Evolutionary conservation across 2,329 filamentous ascomycete species (phyloP).

Genomic region (Cadophora sp.): DNA sequence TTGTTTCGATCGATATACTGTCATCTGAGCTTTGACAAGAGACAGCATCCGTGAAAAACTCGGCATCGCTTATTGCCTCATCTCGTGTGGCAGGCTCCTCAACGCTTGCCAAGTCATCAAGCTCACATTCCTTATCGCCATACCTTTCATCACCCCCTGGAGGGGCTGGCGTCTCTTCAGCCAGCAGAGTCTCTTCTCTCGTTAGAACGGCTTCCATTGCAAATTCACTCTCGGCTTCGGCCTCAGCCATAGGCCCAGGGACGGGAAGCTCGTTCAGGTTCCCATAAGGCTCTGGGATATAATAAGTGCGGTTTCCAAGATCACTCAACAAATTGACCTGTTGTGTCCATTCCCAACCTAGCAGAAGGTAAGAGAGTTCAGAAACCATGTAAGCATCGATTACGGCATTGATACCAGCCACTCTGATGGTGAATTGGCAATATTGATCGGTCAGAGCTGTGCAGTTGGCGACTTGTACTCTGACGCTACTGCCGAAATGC

Average conservation of each 20-base stretch:
- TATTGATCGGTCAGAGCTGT: conserved; percentile 16
- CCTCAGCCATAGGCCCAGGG: not conserved
- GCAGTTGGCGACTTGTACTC: conserved; percentile 15
- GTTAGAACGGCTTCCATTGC: conserved; percentile 17
- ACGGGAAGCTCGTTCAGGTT: conserved; percentile 3
- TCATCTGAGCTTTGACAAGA: conserved; percentile 14
- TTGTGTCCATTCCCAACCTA: conserved; percentile 23
- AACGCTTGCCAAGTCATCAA: not conserved
- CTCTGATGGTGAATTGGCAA: conserved; percentile 17
- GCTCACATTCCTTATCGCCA: too few relatives aligned
- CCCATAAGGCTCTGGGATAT: conserved; percentile 18
- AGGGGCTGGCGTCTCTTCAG: not conserved
- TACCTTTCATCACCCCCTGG: not conserved
- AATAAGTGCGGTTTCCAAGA: conserved; percentile 20
- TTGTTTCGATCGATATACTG: not conserved
- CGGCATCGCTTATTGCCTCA: conserved; percentile 15
- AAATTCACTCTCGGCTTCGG: conserved; percentile 15
- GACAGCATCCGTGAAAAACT: conserved; percentile 1
- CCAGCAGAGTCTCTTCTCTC: not conserved
- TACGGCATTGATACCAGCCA: conserved; percentile 11
- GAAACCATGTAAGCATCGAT: conserved; percentile 22
- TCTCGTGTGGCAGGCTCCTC: not conserved
- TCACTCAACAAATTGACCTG: conserved; percentile 22
- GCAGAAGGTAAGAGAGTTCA: conserved; percentile 24
- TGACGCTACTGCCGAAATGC: conserved; percentile 13